Conservation (phyloP, 495 filamentous ascomycete genomes). For the Cercophora samala region DNA sequence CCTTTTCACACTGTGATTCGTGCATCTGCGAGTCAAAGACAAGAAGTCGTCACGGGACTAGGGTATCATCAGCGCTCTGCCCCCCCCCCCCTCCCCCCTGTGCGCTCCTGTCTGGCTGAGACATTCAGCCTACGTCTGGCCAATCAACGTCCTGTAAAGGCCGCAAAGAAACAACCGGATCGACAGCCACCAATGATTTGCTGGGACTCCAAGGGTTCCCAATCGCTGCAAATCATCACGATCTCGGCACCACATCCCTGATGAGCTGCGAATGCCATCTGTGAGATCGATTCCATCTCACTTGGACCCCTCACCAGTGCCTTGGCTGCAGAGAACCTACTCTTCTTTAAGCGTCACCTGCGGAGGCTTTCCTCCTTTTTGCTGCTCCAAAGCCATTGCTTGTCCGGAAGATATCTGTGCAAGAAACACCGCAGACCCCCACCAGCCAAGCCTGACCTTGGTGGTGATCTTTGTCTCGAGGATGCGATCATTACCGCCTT, state of each 20-base stretch:
- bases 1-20: not conserved
- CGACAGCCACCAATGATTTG: not conserved
- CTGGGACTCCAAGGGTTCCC: not conserved
- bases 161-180: not conserved
- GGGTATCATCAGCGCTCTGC: conserved; percentile 3
- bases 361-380: not conserved
- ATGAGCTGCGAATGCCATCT: not conserved
- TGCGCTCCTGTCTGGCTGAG: not conserved
- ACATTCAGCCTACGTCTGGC: not conserved
- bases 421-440: not conserved
- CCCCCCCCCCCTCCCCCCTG: not conserved
- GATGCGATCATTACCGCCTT: not conserved
- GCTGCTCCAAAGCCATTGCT: not conserved
- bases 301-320: not conserved
- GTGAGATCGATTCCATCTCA: not conserved
- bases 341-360: not conserved
- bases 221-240: not conserved
- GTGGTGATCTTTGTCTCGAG: not conserved
- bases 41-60: conserved; percentile 3
- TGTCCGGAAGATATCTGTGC: no score
- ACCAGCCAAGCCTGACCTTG: not conserved
- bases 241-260: not conserved
- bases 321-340: not conserved
- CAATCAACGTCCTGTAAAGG: not conserved
- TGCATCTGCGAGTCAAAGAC: not conserved